phyloP scores from a whole-genome alignment of 345 rosid species.

The Eucalyptus pauciflora region DNA sequence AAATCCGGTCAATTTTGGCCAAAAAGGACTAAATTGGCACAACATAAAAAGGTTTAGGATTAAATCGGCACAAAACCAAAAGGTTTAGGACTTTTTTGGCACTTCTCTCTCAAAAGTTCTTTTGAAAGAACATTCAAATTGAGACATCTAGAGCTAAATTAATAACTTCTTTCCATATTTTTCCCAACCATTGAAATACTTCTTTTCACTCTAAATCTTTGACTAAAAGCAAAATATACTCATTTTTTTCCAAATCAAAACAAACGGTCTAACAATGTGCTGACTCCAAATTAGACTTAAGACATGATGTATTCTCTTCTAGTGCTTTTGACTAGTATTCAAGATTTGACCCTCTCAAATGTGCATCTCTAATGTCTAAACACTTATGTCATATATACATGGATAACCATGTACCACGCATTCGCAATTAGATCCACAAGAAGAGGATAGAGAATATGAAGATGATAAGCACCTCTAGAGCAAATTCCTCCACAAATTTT shows the following conservation, averaged over 20 bases:
- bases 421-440: too few species aligned
- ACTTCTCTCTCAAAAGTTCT: neutral
- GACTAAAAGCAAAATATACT: neutral
- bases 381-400: too few species aligned
- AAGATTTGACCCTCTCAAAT: neutral
- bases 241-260: neutral
- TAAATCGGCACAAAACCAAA: too few species aligned
- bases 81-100: too few species aligned
- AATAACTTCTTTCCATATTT: neutral
- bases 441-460: neutral
- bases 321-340: neutral
- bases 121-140: neutral
- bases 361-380: neutral
- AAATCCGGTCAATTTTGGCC: too few species aligned
- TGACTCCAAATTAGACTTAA: neutral
- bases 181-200: neutral
- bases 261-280: neutral
- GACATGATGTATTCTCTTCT: neutral
- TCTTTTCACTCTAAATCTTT: neutral
- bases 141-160: neutral
- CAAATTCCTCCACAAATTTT: neutral
- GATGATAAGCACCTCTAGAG: neutral
- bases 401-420: too few species aligned
- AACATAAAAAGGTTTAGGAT: too few species aligned
- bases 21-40: too few species aligned